phyloP scores from a whole-genome alignment of 768 basidiomycete species.

The Leucosporidium scottii region DNA sequence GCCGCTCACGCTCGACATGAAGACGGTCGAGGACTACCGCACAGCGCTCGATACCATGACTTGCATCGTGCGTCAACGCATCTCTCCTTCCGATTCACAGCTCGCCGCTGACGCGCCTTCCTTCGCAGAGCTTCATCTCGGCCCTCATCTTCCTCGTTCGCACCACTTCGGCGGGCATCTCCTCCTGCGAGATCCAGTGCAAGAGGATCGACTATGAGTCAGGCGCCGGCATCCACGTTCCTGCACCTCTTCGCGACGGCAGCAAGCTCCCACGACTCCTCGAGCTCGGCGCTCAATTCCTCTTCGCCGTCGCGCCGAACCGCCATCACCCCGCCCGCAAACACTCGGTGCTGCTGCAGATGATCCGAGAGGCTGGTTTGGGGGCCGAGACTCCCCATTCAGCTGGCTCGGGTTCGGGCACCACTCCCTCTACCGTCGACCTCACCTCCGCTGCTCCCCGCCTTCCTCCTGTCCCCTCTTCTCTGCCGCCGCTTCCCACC shows the following conservation, averaged over 20 bases:
- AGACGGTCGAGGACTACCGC: conserved; percentile 26
- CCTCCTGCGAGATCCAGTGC: conserved; percentile 18
- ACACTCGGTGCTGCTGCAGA: conserved; percentile 11
- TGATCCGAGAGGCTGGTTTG: conserved; percentile 22
- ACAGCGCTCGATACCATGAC: conserved; percentile 30
- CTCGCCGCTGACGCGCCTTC: too few species aligned
- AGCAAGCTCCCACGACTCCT: conserved; percentile 7
- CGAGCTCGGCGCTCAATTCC: conserved; percentile 5
- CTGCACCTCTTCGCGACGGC: background rate
- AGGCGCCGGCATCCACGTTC: background rate
- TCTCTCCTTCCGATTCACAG: too few species aligned
- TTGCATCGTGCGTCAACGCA: conserved; percentile 15
- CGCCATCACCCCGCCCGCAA: conserved; percentile 1
- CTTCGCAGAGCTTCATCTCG: conserved; percentile 22
- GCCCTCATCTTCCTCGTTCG: conserved; percentile 28
- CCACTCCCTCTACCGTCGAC: too few species aligned
- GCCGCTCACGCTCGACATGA: conserved; percentile 12
- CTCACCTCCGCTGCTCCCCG: too few species aligned
- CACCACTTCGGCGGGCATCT: conserved; percentile 23
- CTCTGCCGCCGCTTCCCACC: too few species aligned
- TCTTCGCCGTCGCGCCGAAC: conserved; percentile 6
- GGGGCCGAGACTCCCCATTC: background rate
- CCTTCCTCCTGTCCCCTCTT: too few species aligned
- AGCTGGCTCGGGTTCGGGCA: background rate
- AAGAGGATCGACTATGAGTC: background rate